Evolutionary conservation across 2,329 filamentous ascomycete species (phyloP).

Genomic region (Cladobotryum protrusum): DNA sequence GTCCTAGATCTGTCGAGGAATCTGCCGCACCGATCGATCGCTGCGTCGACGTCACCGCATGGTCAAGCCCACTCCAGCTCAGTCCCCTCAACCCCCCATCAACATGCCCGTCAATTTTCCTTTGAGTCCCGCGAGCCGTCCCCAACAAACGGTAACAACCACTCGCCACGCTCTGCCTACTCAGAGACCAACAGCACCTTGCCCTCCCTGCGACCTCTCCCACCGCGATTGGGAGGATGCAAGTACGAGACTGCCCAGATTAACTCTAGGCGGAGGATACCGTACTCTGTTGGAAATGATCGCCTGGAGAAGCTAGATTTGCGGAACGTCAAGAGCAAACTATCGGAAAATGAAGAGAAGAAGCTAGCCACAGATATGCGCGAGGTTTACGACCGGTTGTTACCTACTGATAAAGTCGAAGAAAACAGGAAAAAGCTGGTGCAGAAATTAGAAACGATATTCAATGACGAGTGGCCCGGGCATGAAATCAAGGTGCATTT

Average conservation of each 20-base stretch:
- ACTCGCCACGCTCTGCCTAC: slow-evolving; percentile 84
- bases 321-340: slow-evolving; percentile 63
- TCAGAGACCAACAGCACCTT: slow-evolving; percentile 78
- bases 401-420: slow-evolving; percentile 76
- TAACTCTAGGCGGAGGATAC: slow-evolving; percentile 77
- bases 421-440: slow-evolving; percentile 68
- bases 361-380: slow-evolving; percentile 77
- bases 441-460: slow-evolving; percentile 78
- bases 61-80: slow-evolving; percentile 65
- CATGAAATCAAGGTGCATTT: slow-evolving; percentile 85
- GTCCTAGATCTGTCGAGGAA: slow-evolving; percentile 25
- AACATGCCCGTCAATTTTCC: slow-evolving; percentile 76
- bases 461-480: slow-evolving; percentile 88
- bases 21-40: slow-evolving; percentile 23
- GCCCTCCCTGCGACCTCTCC: slow-evolving; percentile 60
- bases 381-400: slow-evolving; percentile 75
- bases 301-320: slow-evolving; percentile 65
- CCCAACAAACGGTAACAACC: slow-evolving; percentile 67
- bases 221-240: slow-evolving; percentile 58
- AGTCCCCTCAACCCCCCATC: slow-evolving; percentile 87
- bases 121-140: slow-evolving; percentile 75
- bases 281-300: slow-evolving; percentile 83
- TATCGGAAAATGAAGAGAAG: slow-evolving; percentile 66
- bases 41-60: slow-evolving; percentile 23
- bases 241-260: slow-evolving; percentile 84